Evolutionary conservation across 164 flowering plant genomes (phyloP).

Genomic region (Liriodendron chinense): DNA sequence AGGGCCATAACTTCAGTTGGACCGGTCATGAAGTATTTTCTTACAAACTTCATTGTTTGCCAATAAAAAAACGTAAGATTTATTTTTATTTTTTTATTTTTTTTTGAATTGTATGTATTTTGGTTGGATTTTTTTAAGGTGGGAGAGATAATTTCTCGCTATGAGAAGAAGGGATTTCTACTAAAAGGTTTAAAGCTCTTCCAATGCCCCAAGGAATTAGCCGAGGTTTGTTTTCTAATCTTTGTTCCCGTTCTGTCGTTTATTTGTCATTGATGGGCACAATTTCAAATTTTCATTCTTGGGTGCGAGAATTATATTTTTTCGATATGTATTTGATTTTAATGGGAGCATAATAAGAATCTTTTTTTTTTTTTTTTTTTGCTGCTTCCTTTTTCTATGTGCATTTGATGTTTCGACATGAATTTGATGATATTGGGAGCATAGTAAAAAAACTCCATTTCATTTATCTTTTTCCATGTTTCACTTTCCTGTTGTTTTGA

Average conservation of each 20-base stretch:
- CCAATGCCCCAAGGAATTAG: conserved; percentile 81
- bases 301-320: neutral
- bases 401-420: neutral
- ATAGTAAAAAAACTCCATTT: neutral
- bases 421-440: neutral
- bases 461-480: neutral
- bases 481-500: neutral
- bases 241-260: neutral
- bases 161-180: conserved; percentile 97
- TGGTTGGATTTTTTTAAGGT: conserved; percentile 45
- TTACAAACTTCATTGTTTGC: too few species aligned
- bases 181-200: conserved; percentile 90
- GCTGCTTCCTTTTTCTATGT: too few species aligned
- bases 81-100: neutral
- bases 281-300: neutral
- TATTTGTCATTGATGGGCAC: neutral
- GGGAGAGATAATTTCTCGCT: conserved; percentile 91
- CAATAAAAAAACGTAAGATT: too few species aligned
- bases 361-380: too few species aligned
- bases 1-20: too few species aligned
- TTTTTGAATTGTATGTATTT: neutral
- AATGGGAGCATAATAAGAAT: neutral
- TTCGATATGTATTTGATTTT: neutral
- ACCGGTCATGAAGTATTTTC: too few species aligned
- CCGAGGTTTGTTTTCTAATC: conserved; percentile 62